Evolutionary conservation across 768 basidiomycete genomes (phyloP).

Genomic region (Auricularia sp.): DNA sequence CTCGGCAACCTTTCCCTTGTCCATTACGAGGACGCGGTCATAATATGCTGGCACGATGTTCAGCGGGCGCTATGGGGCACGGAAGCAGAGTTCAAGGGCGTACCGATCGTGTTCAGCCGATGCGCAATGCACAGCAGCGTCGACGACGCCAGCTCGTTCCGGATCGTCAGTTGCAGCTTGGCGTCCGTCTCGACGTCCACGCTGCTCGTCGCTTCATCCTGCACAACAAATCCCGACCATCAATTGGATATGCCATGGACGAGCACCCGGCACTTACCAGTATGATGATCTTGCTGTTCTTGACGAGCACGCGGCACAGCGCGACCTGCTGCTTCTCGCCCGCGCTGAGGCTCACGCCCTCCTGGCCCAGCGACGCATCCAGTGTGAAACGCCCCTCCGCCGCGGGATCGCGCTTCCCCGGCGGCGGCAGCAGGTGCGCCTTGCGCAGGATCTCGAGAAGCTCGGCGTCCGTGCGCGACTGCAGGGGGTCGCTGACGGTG

Average conservation of each 20-base stretch:
- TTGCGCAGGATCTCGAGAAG: constrained; percentile 51
- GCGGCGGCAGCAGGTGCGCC: constrained; percentile 49
- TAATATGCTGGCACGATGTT: constrained; percentile 37
- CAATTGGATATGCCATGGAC: not conserved
- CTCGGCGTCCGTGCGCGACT: constrained; percentile 45
- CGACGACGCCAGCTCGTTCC: constrained; percentile 45
- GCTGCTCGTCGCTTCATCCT: constrained; percentile 57
- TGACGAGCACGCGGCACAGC: constrained; percentile 50
- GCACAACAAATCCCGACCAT: not conserved
- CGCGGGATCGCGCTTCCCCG: constrained; percentile 33
- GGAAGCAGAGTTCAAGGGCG: not conserved
- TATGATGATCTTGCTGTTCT: constrained; percentile 49
- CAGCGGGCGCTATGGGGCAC: not conserved
- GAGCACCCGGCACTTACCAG: constrained; percentile 26
- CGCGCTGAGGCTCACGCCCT: constrained; percentile 55
- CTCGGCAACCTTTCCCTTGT: constrained; percentile 56
- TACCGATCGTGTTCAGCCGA: constrained; percentile 45
- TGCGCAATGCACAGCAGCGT: constrained; percentile 51
- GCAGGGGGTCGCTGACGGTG: constrained; percentile 41
- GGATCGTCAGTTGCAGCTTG: constrained; percentile 55
- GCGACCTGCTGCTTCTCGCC: constrained; percentile 63
- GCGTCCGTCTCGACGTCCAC: constrained; percentile 57
- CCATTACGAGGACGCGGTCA: constrained; percentile 66
- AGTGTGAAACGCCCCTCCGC: constrained; percentile 58
- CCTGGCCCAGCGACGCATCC: constrained; percentile 49